These are phyloP conservation scores for Rhododendron simsii DNA, from an alignment of 148 eudicot genomes.

Conservation along the genomic window DNA sequence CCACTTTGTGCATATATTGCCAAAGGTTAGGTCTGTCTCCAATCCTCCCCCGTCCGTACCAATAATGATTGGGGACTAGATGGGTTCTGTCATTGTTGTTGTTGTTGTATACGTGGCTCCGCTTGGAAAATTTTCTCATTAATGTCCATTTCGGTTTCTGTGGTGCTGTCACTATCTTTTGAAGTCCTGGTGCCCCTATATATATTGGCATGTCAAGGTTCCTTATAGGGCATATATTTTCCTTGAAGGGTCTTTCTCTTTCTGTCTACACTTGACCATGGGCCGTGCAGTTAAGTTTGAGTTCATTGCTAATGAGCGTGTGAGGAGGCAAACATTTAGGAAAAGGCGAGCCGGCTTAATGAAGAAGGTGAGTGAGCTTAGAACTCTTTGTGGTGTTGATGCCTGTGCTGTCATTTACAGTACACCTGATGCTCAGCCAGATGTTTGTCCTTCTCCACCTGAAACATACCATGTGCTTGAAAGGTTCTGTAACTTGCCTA, in stretches of 20 bases:
- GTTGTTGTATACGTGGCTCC: neutral
- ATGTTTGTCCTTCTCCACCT: conserved; percentile 6
- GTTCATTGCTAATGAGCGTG: conserved; percentile 7
- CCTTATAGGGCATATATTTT: neutral
- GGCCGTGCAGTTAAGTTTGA: conserved; percentile 10
- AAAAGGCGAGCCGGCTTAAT: conserved; percentile 9
- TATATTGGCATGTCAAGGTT: neutral
- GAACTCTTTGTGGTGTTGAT: conserved; percentile 15
- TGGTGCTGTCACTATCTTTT: neutral
- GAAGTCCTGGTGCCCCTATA: neutral
- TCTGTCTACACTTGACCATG: neutral
- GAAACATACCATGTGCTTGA: conserved; percentile 6
- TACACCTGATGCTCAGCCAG: neutral
- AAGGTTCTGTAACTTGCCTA: neutral
- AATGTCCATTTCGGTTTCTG: neutral
- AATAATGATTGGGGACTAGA: no score
- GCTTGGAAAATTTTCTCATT: neutral
- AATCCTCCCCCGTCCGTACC: no score
- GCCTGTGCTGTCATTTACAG: conserved; percentile 10
- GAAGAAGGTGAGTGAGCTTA: conserved; percentile 17
- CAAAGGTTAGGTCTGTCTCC: no score
- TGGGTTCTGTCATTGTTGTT: no score
- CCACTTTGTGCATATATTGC: no score
- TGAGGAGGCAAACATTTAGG: conserved; percentile 8
- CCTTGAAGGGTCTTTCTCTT: neutral